These are phyloP conservation scores for Pelargonium myrrhifolium DNA, from an alignment of 441 rosid genomes.

Conservation along the genomic window DNA sequence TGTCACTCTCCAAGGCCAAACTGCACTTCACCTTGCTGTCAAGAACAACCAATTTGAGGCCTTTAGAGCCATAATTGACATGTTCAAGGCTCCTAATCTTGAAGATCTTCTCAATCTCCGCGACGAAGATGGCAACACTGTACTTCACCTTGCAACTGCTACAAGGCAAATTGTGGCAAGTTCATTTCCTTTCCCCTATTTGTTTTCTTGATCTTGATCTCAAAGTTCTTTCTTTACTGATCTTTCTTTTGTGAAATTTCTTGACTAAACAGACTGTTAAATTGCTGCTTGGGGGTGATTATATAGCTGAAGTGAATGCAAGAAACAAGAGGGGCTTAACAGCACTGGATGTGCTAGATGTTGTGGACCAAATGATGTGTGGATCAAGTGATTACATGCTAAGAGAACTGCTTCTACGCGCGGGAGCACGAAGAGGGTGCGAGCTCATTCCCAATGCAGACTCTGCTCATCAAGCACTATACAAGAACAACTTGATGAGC, in stretches of 20 bases:
- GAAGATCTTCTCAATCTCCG: conserved; percentile 10
- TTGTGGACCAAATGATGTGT: neutral
- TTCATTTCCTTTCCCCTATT: neutral
- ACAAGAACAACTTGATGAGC: neutral
- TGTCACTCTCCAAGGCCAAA: conserved; percentile 15
- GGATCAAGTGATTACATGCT: conserved; percentile 5
- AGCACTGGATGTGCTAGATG: conserved; percentile 9
- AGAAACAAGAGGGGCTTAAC: conserved; percentile 13
- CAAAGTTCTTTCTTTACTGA: neutral
- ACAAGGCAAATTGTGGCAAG: conserved; percentile 17
- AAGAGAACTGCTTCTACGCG: neutral
- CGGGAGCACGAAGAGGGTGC: conserved; percentile 12
- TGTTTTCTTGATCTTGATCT: neutral
- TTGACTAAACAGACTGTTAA: conserved; percentile 4
- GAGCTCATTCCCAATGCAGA: neutral
- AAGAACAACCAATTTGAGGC: conserved; percentile 17
- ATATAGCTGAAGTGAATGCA: conserved; percentile 11
- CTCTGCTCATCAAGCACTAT: neutral
- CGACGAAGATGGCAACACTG: conserved; percentile 23
- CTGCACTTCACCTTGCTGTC: conserved; percentile 18
- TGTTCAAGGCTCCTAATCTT: neutral
- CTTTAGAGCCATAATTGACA: neutral
- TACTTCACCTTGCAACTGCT: conserved; percentile 23
- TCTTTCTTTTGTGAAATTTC: too few species aligned
- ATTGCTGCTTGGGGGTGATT: neutral